A percentile compares a stretch with the other conserved stretches of the same genome.
phyloP scores from a whole-genome alignment of 2,329 filamentous ascomycete species.

The Xylariaceae sp. region DNA sequence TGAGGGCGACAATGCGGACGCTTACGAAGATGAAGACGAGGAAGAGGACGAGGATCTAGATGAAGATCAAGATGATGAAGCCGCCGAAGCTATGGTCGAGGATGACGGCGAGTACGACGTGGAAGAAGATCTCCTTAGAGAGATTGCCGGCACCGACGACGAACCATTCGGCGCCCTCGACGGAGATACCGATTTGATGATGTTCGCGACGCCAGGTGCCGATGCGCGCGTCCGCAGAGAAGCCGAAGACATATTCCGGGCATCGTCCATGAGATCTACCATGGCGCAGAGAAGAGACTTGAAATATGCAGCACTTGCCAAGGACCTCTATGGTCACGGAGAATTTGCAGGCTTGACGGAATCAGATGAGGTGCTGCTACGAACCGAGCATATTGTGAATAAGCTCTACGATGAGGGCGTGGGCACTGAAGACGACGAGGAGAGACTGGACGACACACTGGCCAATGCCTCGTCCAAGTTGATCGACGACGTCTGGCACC shows the following conservation, averaged over 20 bases:
- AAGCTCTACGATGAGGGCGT: conserved; percentile 57
- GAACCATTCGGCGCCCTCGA: conserved; percentile 12
- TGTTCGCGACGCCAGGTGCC: conserved; percentile 48
- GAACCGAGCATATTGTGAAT: conserved; percentile 65
- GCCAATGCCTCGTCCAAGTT: conserved; percentile 46
- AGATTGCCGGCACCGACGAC: conserved; percentile 22
- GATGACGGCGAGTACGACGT: conserved; percentile 28
- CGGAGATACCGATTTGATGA: conserved; percentile 44
- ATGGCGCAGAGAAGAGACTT: conserved; percentile 42
- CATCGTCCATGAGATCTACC: conserved; percentile 40
- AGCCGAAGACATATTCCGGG: conserved; percentile 48
- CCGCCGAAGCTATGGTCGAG: conserved; percentile 31
- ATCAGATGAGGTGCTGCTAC: conserved; percentile 61
- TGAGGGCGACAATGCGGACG: conserved; percentile 21
- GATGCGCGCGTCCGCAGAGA: conserved; percentile 45
- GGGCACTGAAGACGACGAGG: conserved; percentile 46
- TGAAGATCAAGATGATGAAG: conserved; percentile 29
- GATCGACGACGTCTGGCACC: conserved; percentile 45
- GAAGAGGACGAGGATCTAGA: conserved; percentile 24
- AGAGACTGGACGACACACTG: conserved; percentile 49
- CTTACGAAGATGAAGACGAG: conserved; percentile 30
- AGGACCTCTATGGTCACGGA: conserved; percentile 55
- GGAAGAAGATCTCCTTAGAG: conserved; percentile 27
- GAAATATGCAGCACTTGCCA: conserved; percentile 63
- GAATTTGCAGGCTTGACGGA: conserved; percentile 58